phyloP scores from a whole-genome alignment of 768 basidiomycete species.

The Amanita fuliginea region DNA sequence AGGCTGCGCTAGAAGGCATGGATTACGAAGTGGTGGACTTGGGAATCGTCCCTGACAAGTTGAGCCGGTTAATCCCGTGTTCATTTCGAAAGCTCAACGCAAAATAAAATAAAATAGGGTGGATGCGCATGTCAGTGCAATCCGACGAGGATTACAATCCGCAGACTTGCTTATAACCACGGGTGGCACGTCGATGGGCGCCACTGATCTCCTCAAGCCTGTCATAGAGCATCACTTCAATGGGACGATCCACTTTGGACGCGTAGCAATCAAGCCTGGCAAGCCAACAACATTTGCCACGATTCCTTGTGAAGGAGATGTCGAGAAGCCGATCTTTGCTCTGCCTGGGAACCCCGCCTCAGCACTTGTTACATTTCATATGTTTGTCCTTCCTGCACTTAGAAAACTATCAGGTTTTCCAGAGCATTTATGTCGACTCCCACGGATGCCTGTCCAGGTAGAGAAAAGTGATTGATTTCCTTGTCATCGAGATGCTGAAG shows the following conservation, averaged over 20 bases:
- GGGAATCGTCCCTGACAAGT: slow-evolving; percentile 73
- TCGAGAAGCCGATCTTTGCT: slow-evolving; percentile 61
- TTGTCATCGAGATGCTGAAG: background rate
- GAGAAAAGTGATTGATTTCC: slow-evolving; percentile 12
- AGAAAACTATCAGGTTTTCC: slow-evolving; percentile 64
- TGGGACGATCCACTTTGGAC: slow-evolving; percentile 78
- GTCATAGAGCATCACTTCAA: slow-evolving; percentile 71
- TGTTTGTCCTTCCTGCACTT: slow-evolving; percentile 78
- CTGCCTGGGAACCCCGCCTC: slow-evolving; percentile 86
- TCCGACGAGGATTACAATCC: slow-evolving; percentile 42
- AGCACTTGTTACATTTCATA: slow-evolving; percentile 75
- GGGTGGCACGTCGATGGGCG: slow-evolving; percentile 88
- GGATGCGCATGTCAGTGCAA: slow-evolving; percentile 42
- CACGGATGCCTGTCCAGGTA: slow-evolving; percentile 56
- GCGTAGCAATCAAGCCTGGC: slow-evolving; percentile 74
- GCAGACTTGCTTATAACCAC: slow-evolving; percentile 79
- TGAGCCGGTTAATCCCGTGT: slow-evolving; percentile 13
- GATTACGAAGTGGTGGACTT: slow-evolving; percentile 74
- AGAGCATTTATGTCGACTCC: slow-evolving; percentile 37
- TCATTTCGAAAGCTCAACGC: background rate
- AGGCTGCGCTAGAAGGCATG: slow-evolving; percentile 55
- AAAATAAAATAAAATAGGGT: slow-evolving; percentile 41
- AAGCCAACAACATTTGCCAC: slow-evolving; percentile 90
- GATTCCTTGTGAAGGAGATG: slow-evolving; percentile 32
- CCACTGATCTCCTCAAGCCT: slow-evolving; percentile 79